Conservation (phyloP, 2,329 filamentous ascomycete genomes). For the Talaromyces rugulosus region DNA sequence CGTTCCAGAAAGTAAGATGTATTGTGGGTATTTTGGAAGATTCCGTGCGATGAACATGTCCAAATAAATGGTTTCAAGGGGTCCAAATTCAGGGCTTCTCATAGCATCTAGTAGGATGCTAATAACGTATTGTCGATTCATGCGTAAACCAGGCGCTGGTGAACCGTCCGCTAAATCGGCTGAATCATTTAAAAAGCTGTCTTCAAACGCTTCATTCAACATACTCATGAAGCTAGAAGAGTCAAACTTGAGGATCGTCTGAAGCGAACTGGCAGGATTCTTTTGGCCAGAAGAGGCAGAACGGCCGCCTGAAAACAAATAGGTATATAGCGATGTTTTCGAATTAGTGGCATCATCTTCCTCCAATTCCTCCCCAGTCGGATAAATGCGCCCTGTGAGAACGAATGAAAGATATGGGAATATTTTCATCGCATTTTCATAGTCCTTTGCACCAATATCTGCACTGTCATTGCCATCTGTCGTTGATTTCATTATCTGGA, state of each 20-base stretch:
- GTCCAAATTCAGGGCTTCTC: slow-evolving; percentile 64
- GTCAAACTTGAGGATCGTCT: slow-evolving; percentile 81
- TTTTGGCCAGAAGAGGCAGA: slow-evolving; percentile 48
- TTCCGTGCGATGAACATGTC: slow-evolving; percentile 99
- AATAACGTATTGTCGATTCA: slow-evolving; percentile 88
- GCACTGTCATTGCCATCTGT: slow-evolving; percentile 41
- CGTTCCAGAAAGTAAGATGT: slow-evolving; percentile 83
- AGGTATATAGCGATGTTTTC: slow-evolving; percentile 87
- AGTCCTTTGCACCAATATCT: slow-evolving; percentile 51
- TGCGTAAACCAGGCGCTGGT: slow-evolving; percentile 54
- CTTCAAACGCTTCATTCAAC: slow-evolving; percentile 95
- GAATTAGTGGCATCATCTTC: slow-evolving; percentile 70
- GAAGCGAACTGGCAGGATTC: slow-evolving; percentile 79
- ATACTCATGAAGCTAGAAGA: slow-evolving; percentile 90
- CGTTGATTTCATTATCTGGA: slow-evolving; percentile 17
- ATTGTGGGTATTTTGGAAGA: slow-evolving; percentile 93
- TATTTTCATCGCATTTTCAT: slow-evolving; percentile 73
- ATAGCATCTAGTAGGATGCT: slow-evolving; percentile 90
- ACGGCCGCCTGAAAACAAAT: slow-evolving; percentile 77
- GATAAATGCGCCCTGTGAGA: slow-evolving; percentile 86
- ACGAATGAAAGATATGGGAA: slow-evolving; percentile 93
- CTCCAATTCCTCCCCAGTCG: slow-evolving; percentile 70
- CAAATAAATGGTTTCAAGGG: slow-evolving; percentile 84
- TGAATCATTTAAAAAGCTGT: slow-evolving; percentile 82
- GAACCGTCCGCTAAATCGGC: slow-evolving; percentile 49